phyloP scores from a whole-genome alignment of 345 rosid species.

The Salix koriyanagi region DNA sequence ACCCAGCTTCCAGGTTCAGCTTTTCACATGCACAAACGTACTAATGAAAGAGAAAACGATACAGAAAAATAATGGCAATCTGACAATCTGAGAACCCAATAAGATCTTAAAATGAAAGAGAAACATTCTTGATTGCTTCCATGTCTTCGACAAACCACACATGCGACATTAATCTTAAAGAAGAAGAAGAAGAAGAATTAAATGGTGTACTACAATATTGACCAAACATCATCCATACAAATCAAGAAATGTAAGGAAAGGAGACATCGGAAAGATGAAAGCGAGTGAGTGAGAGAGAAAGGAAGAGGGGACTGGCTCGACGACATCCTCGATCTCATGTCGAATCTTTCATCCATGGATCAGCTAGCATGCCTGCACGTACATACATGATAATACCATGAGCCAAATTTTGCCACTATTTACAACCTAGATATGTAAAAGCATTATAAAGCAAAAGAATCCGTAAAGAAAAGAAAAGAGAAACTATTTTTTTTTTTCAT shows the following conservation, averaged over 20 bases:
- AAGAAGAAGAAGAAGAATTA: constrained; percentile 6
- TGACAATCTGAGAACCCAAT: neutral
- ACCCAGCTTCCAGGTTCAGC: neutral
- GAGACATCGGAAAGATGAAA: neutral
- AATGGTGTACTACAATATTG: constrained; percentile 29
- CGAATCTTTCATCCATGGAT: constrained; percentile 27
- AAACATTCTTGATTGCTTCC: constrained; percentile 13
- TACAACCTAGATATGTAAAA: neutral
- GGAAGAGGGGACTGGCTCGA: neutral
- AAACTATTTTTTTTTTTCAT: no score
- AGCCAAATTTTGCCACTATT: neutral
- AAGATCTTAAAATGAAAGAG: neutral
- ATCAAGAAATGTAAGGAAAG: neutral
- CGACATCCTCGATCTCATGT: constrained; percentile 55
- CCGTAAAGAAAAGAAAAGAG: no score
- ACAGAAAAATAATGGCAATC: neutral
- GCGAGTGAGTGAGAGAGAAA: neutral
- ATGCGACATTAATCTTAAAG: constrained; percentile 5
- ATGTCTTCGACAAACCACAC: constrained; percentile 20
- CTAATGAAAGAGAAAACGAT: neutral
- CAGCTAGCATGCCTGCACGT: constrained; percentile 36
- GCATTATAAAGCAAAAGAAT: neutral
- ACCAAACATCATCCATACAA: constrained; percentile 16
- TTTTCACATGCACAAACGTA: neutral
- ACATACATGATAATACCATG: neutral